Base-by-base conservation (phyloP, 1,284 basidiomycete genomes). In the Cryptococcus jaspeensis region DNA sequence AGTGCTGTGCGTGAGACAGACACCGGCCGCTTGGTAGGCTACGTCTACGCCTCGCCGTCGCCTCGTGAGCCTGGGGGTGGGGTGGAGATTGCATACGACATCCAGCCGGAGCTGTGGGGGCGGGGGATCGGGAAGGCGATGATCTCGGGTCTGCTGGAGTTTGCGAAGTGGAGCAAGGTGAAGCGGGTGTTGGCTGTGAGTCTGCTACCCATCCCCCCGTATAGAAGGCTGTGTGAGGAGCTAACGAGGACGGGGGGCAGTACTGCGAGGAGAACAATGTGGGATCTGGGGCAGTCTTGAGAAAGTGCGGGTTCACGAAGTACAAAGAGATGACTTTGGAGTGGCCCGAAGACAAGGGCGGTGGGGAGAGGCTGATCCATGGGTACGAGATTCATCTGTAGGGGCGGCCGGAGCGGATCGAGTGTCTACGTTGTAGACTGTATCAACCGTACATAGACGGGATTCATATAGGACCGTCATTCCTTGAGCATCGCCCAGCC, bases 281-380 rank as follows among this genome's bases (percentile, higher is more conserved):
- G 1, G 35, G 28, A 6, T 49, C 47, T 22, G 35, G 37, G 22
- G 37, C 37, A 9, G 47, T 51, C 12, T 36, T 43, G 15, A 18
- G 39, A 5, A 43, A 51, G n/a, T n/a, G 22, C 13, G 50, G 41
- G 1, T 42, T 51, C n/a, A 42, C 22, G 5, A 36, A 39, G 32
- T 25, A 28, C 9, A 22, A 1, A 28, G 50, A 42, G 15, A 41
- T 41, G 16, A 12, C 40, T 22, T 7, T 51, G 5, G 28, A 16
- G 22, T 35, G 50, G 41, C 41, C 50, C 1, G 50, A 23, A 42
- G 50, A 51, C n/a, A 49, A 50, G 32, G 47, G 47, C 13, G 47
- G 47, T 1, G 47, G 47, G 3, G 7, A 37, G 8, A 12, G 37
- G 36, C 16, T 38, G 13, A 18, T 49, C n/a, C 32, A 49, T 38